Conservation (phyloP, 352 stramenopile genomes). For the Thalassiosira livingstoniorum region DNA sequence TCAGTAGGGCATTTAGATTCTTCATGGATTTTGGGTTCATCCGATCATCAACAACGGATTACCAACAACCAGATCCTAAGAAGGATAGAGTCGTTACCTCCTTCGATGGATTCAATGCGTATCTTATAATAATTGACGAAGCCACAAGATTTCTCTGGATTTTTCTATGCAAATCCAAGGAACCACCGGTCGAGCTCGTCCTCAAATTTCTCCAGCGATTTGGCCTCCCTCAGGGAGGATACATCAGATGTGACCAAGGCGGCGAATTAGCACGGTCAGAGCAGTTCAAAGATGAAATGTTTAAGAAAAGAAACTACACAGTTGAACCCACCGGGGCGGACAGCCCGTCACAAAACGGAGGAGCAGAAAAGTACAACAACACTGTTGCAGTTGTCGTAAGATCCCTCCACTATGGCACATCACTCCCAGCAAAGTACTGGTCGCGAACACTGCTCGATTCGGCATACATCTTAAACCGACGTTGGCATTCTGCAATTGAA, state of each 20-base stretch:
- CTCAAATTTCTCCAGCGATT: neutral
- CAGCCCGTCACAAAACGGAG: neutral
- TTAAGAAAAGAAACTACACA: neutral
- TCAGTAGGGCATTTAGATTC: neutral
- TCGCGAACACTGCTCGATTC: neutral
- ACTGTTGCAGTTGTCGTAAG: neutral
- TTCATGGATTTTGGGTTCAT: slow-evolving; percentile 17
- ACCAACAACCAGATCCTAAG: neutral
- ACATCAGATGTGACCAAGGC: neutral
- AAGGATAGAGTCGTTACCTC: slow-evolving; percentile 13
- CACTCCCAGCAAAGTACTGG: neutral
- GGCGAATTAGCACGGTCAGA: neutral
- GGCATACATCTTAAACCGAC: too few species aligned
- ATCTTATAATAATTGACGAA: slow-evolving; percentile 18
- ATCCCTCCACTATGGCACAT: neutral
- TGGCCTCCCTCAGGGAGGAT: neutral
- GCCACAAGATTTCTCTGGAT: neutral
- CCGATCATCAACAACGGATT: slow-evolving; percentile 13
- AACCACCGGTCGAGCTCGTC: neutral
- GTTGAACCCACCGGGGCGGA: neutral
- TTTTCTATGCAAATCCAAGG: neutral
- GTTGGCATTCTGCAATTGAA: too few species aligned
- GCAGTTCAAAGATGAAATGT: neutral
- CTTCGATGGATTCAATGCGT: slow-evolving; percentile 24
- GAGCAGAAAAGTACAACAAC: neutral